Conservation (phyloP, 2,329 filamentous ascomycete genomes). For the Microsporum audouinii region DNA sequence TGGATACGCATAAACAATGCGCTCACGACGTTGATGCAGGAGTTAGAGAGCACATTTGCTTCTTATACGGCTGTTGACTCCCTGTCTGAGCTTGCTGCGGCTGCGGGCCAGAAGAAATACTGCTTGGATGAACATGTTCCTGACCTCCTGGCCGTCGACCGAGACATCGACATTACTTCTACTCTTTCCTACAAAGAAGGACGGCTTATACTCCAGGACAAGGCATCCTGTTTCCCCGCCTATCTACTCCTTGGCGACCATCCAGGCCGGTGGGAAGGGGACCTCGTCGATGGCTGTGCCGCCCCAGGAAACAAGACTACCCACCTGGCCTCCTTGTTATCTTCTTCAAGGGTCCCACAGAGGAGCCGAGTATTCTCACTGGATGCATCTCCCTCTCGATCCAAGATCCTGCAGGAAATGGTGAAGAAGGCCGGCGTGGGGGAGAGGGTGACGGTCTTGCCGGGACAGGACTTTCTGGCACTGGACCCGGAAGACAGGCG, state of each 20-base stretch:
- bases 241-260: constrained; percentile 61
- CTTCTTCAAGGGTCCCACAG: constrained; percentile 17
- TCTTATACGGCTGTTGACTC: constrained; percentile 47
- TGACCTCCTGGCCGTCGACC: constrained; percentile 67
- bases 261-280: constrained; percentile 43
- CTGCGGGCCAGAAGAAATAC: constrained; percentile 36
- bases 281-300: constrained; percentile 84
- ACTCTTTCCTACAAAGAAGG: constrained; percentile 63
- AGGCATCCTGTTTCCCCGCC: constrained; percentile 92
- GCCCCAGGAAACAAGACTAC: constrained; percentile 97
- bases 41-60: constrained; percentile 64
- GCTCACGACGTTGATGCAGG: constrained; percentile 56
- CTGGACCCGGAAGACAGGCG: constrained; percentile 53
- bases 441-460: constrained; percentile 53
- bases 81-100: constrained; percentile 44
- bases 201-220: constrained; percentile 83
- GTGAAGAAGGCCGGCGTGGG: constrained; percentile 63
- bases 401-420: constrained; percentile 74
- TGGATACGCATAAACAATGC: constrained; percentile 86
- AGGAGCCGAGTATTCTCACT: constrained; percentile 41
- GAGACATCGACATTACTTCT: constrained; percentile 59
- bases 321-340: constrained; percentile 67
- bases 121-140: constrained; percentile 73
- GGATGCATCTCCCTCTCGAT: constrained; percentile 41
- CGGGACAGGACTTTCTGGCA: constrained; percentile 70